phyloP scores from a whole-genome alignment of 2,329 filamentous ascomycete species.

The Daldinia eschscholtzii region DNA sequence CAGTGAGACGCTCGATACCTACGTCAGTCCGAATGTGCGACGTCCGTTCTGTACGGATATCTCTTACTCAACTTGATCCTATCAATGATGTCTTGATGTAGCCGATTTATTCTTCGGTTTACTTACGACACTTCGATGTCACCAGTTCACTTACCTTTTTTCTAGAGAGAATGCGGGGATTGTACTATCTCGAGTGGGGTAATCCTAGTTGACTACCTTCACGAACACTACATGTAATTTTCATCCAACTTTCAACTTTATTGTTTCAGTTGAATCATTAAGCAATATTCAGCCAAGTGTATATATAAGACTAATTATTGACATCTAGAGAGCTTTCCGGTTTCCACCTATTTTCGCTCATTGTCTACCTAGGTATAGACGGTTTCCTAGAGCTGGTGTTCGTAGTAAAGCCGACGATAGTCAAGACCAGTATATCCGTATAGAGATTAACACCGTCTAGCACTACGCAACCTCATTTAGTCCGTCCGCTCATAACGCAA shows the following conservation, averaged over 20 bases:
- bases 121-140: conserved; percentile 33
- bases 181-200: conserved; percentile 28
- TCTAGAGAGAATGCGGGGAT: conserved; percentile 34
- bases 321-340: not conserved
- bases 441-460: not conserved
- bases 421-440: not conserved
- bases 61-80: not conserved
- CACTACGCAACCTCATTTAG: not conserved
- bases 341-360: no score
- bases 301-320: not conserved
- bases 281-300: not conserved
- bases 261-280: not conserved
- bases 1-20: not conserved
- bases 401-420: not conserved
- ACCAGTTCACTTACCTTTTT: conserved; percentile 10
- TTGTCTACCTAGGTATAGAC: not conserved
- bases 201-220: conserved; percentile 3
- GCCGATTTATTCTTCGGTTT: conserved; percentile 12
- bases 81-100: not conserved
- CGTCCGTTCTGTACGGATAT: not conserved
- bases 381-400: not conserved
- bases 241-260: not conserved
- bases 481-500: not conserved
- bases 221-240: not conserved
- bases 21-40: not conserved